Evolutionary conservation across 345 rosid species (phyloP).

Genomic region (Capsella bursapastoris): DNA sequence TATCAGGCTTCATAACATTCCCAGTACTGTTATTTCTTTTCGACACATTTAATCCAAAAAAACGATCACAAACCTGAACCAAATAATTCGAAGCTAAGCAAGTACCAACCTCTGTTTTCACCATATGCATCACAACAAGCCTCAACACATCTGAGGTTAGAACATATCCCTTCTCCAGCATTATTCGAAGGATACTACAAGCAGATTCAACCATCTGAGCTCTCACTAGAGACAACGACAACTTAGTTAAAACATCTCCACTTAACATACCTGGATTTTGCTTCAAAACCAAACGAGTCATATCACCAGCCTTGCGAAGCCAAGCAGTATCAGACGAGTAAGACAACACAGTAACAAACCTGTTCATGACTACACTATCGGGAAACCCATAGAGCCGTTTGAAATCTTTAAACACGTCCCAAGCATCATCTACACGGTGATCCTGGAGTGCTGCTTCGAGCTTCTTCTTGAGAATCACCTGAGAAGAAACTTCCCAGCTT

Average conservation of each 20-base stretch:
- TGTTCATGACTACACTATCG: constrained; percentile 41
- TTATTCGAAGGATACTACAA: constrained; percentile 56
- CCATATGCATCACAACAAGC: constrained; percentile 71
- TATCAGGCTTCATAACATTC: constrained; percentile 62
- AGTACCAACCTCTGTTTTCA: constrained; percentile 71
- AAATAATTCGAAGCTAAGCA: constrained; percentile 70
- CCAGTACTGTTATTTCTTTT: constrained; percentile 32
- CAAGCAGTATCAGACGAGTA: constrained; percentile 66
- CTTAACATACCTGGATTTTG: constrained; percentile 51
- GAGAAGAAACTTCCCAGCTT: constrained; percentile 60
- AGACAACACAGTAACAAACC: constrained; percentile 60
- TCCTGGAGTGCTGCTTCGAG: constrained; percentile 61
- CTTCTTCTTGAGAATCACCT: constrained; percentile 56
- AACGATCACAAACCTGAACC: constrained; percentile 62
- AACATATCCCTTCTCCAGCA: constrained; percentile 56
- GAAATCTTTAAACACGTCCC: constrained; percentile 66
- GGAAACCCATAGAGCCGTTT: constrained; percentile 69
- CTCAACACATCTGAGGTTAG: constrained; percentile 46
- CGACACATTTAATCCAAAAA: constrained; percentile 22
- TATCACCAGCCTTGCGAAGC: constrained; percentile 60
- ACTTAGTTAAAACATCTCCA: constrained; percentile 53
- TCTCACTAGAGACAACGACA: constrained; percentile 70
- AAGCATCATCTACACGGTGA: constrained; percentile 62
- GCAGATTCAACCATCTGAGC: constrained; percentile 66
- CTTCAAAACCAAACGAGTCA: constrained; percentile 51